These are phyloP conservation scores for Backusella westeae DNA, from an alignment of 192 early-diverging fungal genomes.

Conservation along the genomic window DNA sequence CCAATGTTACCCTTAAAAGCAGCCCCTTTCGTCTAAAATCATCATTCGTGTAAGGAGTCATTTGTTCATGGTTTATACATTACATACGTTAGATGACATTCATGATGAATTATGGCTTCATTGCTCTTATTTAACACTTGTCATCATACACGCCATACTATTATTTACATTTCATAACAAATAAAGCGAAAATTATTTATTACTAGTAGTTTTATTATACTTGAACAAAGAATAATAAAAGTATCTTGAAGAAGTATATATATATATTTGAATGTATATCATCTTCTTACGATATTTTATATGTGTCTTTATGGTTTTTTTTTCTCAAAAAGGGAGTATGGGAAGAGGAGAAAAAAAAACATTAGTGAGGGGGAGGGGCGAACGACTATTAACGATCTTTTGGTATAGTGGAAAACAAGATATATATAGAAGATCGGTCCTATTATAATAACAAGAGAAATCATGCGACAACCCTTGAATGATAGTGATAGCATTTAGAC, in stretches of 20 bases:
- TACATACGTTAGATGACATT: not conserved
- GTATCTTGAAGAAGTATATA: too few species aligned
- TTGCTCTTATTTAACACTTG: not conserved
- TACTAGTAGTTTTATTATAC: not conserved
- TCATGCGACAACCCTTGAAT: not conserved
- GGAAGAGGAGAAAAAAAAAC: not conserved
- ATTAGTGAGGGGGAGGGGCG: not conserved
- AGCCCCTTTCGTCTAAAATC: not conserved
- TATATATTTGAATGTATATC: not conserved
- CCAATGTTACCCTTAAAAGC: not conserved
- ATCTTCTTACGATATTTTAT: not conserved
- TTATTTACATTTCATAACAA: not conserved
- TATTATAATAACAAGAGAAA: not conserved
- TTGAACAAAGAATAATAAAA: too few species aligned
- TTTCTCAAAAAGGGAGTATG: not conserved
- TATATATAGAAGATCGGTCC: not conserved
- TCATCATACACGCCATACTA: not conserved
- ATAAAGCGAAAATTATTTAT: not conserved
- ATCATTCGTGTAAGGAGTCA: not conserved
- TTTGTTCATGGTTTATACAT: not conserved
- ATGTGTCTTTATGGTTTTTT: not conserved
- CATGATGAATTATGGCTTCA: conserved; percentile 8
- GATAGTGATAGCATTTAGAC: not conserved
- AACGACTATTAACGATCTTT: not conserved
- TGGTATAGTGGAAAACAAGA: not conserved